phyloP scores from a whole-genome alignment of 768 basidiomycete genomes.

The Vishniacozyma victoriae region DNA sequence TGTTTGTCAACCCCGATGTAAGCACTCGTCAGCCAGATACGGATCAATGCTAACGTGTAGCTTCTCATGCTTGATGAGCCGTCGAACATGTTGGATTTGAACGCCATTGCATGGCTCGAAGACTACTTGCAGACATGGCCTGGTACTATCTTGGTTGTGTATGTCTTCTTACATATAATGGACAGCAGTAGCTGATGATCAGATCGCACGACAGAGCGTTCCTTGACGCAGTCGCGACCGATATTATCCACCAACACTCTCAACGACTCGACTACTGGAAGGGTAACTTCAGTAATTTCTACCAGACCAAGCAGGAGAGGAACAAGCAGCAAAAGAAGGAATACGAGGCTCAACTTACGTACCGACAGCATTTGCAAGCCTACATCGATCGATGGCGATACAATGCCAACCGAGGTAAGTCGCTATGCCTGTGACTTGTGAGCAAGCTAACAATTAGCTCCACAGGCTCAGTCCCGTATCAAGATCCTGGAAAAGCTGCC shows the following conservation, averaged over 20 bases:
- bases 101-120: slow-evolving; percentile 95
- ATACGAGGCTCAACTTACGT: slow-evolving; percentile 93
- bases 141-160: slow-evolving; percentile 88
- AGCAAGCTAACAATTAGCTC: slow-evolving; percentile 50
- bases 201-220: slow-evolving; percentile 97
- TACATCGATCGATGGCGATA: slow-evolving; percentile 99
- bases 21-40: slow-evolving; percentile 10
- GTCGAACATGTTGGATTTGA: slow-evolving; percentile 94
- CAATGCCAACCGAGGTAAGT: slow-evolving; percentile 75
- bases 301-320: slow-evolving; percentile 94
- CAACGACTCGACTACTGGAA: slow-evolving; percentile 94
- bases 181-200: slow-evolving; percentile 17
- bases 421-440: neutral
- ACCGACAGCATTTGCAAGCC: slow-evolving; percentile 88
- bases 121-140: slow-evolving; percentile 95
- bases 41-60: slow-evolving; percentile 35
- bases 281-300: slow-evolving; percentile 99
- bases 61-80: slow-evolving; percentile 84
- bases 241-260: slow-evolving; percentile 92
- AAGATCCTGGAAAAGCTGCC: slow-evolving; percentile 81
- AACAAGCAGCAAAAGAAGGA: slow-evolving; percentile 82
- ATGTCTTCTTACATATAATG: slow-evolving; percentile 40
- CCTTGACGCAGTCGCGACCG: slow-evolving; percentile 92
- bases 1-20: slow-evolving; percentile 76
- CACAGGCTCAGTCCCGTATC: slow-evolving; percentile 75